These are phyloP conservation scores for Globisporangium nagaii DNA, from an alignment of 352 stramenopile species.

Conservation along the genomic window DNA sequence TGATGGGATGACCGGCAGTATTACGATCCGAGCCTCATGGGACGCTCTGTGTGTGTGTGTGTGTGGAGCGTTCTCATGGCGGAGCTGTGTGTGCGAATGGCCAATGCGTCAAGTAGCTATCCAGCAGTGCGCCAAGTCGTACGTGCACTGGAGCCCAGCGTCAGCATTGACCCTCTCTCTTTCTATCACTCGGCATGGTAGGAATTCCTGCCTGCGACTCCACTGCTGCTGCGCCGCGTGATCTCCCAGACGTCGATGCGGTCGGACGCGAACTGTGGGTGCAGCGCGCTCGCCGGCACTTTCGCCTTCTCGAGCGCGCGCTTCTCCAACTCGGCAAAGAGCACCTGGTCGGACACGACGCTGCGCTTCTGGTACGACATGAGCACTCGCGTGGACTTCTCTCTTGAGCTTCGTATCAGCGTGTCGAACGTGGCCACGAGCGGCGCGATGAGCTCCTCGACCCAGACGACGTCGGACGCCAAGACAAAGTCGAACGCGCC, in stretches of 20 bases:
- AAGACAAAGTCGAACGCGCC: constrained; percentile 76
- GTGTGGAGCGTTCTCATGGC: too few relatives aligned
- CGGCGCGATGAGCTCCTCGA: constrained; percentile 80
- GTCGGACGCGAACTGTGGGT: constrained; percentile 11
- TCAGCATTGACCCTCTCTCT: too few relatives aligned
- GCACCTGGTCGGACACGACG: constrained; percentile 42
- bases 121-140: too few relatives aligned
- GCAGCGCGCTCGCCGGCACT: constrained; percentile 8
- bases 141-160: too few relatives aligned
- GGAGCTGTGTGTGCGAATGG: too few relatives aligned
- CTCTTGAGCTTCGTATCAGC: constrained; percentile 33
- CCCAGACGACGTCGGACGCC: constrained; percentile 89
- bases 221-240: not conserved
- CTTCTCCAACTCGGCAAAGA: constrained; percentile 46
- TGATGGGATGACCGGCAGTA: not conserved
- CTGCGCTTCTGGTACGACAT: constrained; percentile 76
- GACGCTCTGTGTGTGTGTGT: not conserved
- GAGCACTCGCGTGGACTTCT: constrained; percentile 32
- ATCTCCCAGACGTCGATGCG: constrained; percentile 16
- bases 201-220: too few relatives aligned
- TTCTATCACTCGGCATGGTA: too few relatives aligned
- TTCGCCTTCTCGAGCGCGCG: constrained; percentile 13
- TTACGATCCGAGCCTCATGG: not conserved
- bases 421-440: constrained; percentile 72
- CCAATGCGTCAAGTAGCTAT: too few relatives aligned